A percentile compares a stretch with the other conserved stretches of the same genome.
Evolutionary conservation across 306 rosid species (phyloP).

Genomic region (Malus asiatica): DNA sequence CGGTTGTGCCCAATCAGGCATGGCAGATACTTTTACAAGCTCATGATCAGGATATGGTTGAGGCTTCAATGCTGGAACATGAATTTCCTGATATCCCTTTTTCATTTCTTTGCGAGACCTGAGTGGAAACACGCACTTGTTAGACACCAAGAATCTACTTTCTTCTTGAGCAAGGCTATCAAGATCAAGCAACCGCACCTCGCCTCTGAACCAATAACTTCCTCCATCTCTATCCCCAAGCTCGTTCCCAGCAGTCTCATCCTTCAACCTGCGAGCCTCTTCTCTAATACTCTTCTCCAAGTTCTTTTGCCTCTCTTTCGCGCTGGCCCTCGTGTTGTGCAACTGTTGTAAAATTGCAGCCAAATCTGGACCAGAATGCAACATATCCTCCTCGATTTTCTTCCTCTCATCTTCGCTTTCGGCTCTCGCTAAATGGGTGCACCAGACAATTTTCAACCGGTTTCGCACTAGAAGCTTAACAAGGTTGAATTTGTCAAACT

Average conservation of each 20-base stretch:
- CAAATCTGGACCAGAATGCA: conserved; percentile 55
- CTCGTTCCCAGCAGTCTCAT: conserved; percentile 59
- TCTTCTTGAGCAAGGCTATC: conserved; percentile 69
- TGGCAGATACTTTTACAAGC: conserved; percentile 55
- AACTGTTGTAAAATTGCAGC: conserved; percentile 79
- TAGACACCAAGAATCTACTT: conserved; percentile 60
- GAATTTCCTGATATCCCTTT: conserved; percentile 86
- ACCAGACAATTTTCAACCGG: conserved; percentile 80
- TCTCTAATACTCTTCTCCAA: conserved; percentile 87
- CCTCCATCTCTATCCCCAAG: conserved; percentile 64
- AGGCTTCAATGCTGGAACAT: conserved; percentile 79
- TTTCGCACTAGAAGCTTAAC: conserved; percentile 63
- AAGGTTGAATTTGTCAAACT: conserved; percentile 58
- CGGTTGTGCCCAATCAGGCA: conserved; percentile 94
- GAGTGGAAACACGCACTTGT: conserved; percentile 66
- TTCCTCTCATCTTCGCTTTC: conserved; percentile 72
- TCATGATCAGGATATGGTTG: conserved; percentile 55
- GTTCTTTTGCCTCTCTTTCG: conserved; percentile 80
- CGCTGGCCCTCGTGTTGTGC: conserved; percentile 72
- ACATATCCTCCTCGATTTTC: conserved; percentile 81
- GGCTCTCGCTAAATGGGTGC: conserved; percentile 79
- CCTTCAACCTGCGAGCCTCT: conserved; percentile 79
- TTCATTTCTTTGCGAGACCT: conserved; percentile 57
- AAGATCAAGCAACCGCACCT: conserved; percentile 74
- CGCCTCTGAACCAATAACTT: conserved; percentile 70